A percentile compares a stretch with the other conserved stretches of the same genome.
These are phyloP conservation scores for Aspergillus sparsus DNA, from an alignment of 495 filamentous ascomycete species.

Conservation along the genomic window DNA sequence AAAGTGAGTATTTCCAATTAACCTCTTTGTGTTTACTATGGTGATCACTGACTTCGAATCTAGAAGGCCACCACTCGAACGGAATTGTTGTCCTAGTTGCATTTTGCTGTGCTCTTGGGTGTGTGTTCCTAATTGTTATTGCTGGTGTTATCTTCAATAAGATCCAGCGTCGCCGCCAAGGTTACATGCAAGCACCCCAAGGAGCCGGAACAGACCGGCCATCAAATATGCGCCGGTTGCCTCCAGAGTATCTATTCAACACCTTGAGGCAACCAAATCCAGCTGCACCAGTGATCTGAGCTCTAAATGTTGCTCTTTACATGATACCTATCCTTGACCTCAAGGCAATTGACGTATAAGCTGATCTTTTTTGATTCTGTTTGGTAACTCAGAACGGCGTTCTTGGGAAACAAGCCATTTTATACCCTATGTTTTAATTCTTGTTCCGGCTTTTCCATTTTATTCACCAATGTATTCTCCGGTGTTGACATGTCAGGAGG, in stretches of 20 bases:
- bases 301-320: slow-evolving; percentile 7
- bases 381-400: slow-evolving; percentile 35
- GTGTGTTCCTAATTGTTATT: slow-evolving; percentile 86
- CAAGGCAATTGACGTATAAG: slow-evolving; percentile 21
- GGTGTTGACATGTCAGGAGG: slow-evolving; percentile 19
- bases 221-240: slow-evolving; percentile 75
- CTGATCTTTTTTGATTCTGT: slow-evolving; percentile 20
- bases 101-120: slow-evolving; percentile 83
- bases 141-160: slow-evolving; percentile 82
- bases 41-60: slow-evolving; percentile 21
- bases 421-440: slow-evolving; percentile 40
- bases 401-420: slow-evolving; percentile 36
- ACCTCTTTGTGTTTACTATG: slow-evolving; percentile 18
- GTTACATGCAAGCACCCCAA: slow-evolving; percentile 81
- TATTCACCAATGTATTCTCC: slow-evolving; percentile 11
- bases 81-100: slow-evolving; percentile 90
- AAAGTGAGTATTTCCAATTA: slow-evolving; percentile 44
- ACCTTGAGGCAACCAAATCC: slow-evolving; percentile 46
- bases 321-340: slow-evolving; percentile 9
- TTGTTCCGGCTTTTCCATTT: slow-evolving; percentile 23
- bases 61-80: slow-evolving; percentile 64
- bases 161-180: slow-evolving; percentile 78
- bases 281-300: slow-evolving; percentile 42
- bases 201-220: slow-evolving; percentile 67
- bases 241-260: slow-evolving; percentile 77